These are phyloP conservation scores for Verticillium klebahnii DNA, from an alignment of 2,329 filamentous ascomycete species.

Conservation along the genomic window DNA sequence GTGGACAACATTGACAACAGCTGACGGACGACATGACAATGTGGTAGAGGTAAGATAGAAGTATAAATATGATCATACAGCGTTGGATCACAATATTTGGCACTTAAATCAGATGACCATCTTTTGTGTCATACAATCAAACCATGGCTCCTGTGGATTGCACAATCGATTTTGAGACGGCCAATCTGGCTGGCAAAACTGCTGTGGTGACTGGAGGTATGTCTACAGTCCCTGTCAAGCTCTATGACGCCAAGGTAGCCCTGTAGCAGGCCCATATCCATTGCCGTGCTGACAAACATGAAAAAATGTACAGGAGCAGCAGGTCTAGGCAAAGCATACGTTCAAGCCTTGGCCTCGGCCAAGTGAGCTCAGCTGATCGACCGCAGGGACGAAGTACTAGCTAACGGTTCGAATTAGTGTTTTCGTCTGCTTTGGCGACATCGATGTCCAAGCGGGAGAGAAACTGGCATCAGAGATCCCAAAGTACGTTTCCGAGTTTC, in stretches of 20 bases:
- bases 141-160: conserved; percentile 9
- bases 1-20: no score
- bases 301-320: background rate
- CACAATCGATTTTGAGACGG: conserved; percentile 10
- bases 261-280: no score
- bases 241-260: background rate
- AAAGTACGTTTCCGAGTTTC: background rate
- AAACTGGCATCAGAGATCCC: background rate
- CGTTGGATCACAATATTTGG: no score
- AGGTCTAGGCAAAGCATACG: background rate
- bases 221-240: background rate
- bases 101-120: no score
- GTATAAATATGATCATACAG: background rate
- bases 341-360: background rate
- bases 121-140: no score
- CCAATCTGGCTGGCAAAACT: conserved; percentile 21
- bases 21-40: no score
- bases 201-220: conserved; percentile 24
- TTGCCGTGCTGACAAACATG: no score
- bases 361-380: background rate
- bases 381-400: background rate
- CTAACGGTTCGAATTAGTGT: background rate
- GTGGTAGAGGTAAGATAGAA: background rate
- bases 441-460: background rate
- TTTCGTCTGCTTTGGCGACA: background rate